Conservation (phyloP, 2,329 filamentous ascomycete genomes). For the Scorias spongiosa region DNA sequence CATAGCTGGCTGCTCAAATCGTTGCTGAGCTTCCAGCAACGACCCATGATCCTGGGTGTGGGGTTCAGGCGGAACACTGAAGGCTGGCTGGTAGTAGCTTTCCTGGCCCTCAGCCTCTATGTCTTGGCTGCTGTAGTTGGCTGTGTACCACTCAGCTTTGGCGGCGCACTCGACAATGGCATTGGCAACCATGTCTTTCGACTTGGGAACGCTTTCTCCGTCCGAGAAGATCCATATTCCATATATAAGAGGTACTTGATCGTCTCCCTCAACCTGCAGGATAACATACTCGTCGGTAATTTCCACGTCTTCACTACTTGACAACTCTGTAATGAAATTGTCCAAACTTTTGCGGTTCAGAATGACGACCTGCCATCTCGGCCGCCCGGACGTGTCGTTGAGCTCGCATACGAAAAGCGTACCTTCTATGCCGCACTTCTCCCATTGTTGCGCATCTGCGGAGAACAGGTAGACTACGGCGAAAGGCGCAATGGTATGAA, state of each 20-base stretch:
- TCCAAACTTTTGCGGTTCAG: conserved; percentile 33
- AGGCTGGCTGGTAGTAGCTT: neutral
- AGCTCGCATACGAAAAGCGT: conserved; percentile 74
- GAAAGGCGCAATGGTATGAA: conserved; percentile 70
- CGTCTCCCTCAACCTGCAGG: conserved; percentile 29
- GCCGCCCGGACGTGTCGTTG: conserved; percentile 17
- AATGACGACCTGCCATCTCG: conserved; percentile 30
- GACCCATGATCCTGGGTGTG: conserved; percentile 1
- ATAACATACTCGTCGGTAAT: conserved; percentile 44
- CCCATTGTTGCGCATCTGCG: conserved; percentile 52
- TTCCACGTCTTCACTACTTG: conserved; percentile 28
- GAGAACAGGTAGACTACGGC: conserved; percentile 75
- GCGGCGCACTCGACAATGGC: conserved; percentile 41
- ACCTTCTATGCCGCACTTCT: conserved; percentile 73
- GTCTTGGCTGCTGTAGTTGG: neutral
- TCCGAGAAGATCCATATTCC: conserved; percentile 53
- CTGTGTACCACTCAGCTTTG: conserved; percentile 21
- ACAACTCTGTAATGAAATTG: conserved; percentile 31
- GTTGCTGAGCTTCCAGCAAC: conserved; percentile 1
- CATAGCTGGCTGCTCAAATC: neutral
- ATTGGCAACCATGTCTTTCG: conserved; percentile 34
- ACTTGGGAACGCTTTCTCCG: conserved; percentile 30
- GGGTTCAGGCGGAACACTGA: neutral
- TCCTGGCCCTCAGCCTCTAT: neutral
- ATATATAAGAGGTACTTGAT: conserved; percentile 29